Conservation (phyloP, 164 flowering plant species). For the Chimonanthus salicifolius region DNA sequence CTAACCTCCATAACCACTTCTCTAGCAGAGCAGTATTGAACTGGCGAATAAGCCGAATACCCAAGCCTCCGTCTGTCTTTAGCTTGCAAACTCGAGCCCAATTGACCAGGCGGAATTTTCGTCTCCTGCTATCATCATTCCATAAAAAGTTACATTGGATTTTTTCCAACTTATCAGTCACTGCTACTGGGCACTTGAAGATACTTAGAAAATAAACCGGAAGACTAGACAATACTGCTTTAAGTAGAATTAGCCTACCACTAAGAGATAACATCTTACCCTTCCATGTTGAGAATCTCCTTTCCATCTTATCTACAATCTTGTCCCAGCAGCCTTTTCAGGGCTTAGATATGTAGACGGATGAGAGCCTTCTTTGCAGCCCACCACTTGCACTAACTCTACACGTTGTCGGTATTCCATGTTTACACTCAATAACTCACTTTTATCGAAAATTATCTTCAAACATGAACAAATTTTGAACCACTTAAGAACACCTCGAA, state of each 20-base stretch:
- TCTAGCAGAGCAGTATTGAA: too few species aligned
- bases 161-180: neutral
- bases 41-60: neutral
- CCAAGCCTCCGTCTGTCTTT: neutral
- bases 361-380: too few species aligned
- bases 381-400: too few species aligned
- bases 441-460: too few species aligned
- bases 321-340: too few species aligned
- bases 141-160: neutral
- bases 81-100: neutral
- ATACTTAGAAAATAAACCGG: neutral
- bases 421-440: too few species aligned
- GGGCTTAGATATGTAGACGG: neutral
- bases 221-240: neutral
- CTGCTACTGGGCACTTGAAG: neutral
- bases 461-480: too few species aligned
- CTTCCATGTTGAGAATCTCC: neutral
- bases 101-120: neutral
- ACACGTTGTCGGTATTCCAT: too few species aligned
- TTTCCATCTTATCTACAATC: too few species aligned
- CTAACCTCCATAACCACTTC: too few species aligned
- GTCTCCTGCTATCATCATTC: neutral
- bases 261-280: neutral
- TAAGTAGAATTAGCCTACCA: neutral
- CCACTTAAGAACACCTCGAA: too few species aligned